Base-by-base conservation (phyloP, 768 basidiomycete species). In the Russula sp. region DNA sequence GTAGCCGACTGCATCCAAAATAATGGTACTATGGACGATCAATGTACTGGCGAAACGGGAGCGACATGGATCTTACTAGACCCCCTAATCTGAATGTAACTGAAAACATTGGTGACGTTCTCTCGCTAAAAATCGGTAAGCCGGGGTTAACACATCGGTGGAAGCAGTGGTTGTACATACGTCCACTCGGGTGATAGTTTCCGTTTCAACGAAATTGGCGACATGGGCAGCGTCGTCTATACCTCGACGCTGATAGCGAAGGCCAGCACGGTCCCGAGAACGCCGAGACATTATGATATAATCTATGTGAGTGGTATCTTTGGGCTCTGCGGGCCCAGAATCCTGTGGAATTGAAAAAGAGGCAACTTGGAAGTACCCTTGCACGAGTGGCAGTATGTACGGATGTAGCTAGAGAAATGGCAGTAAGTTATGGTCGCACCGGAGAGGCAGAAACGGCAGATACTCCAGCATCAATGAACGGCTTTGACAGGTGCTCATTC, bases 161-260 rank as follows among this genome's bases (percentile, higher is more conserved):
- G 16, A 16, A 24, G 66, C n/a, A 20, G 28, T 18, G 5, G 22
- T 14, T 18, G 3, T n/a, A 73, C 81, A 44, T 64, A 92, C 94
- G 80, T 89, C 83, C 13, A 95, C 83, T 49, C 86, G 80, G 79
- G 92, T 84, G 58, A 96, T 86, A 2, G 91, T 89, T 76, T 98
- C 95, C 0, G 93, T 94, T 75, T 98, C 93, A 2, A 98, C 94
- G 72, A 98, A 94, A 75, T 98, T 98, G 1, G 94, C 95, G 4
- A 94, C 95, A 72, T 92, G 83, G 6, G 94, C 92, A 63, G 91
- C 87, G 67, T 95, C 92, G 70, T 98, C 95, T 58, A 98, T 85
- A 2, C 97, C 97, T 70, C 97, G 80, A 49, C 97, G 83, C 74
- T 98, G 97, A 76, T 96, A 99, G 50, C 97, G 81, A 69, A 98